Conservation (phyloP, 208 protist species). For the Leishmania aethiopica region DNA sequence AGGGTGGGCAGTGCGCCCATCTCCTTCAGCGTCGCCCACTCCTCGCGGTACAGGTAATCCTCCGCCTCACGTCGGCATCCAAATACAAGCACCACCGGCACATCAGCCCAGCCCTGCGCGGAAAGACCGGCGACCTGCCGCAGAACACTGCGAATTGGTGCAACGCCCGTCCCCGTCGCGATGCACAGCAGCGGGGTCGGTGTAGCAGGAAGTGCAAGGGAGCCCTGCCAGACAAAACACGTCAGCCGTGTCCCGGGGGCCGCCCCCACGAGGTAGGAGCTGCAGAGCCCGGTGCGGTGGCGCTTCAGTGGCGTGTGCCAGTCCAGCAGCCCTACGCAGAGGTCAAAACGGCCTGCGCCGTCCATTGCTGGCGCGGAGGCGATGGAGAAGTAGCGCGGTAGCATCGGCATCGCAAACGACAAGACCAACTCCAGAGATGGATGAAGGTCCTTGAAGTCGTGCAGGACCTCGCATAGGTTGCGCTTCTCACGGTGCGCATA, state of each 20-base stretch:
- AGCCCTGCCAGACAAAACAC: conserved; percentile 75
- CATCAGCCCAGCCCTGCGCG: conserved; percentile 31
- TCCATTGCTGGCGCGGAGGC: conserved; percentile 71
- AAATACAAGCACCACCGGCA: conserved; percentile 82
- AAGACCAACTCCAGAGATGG: conserved; percentile 66
- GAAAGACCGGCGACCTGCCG: conserved; percentile 60
- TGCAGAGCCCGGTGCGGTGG: conserved; percentile 73
- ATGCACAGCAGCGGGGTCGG: conserved; percentile 69
- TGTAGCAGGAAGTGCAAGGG: conserved; percentile 41
- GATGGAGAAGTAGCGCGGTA: conserved; percentile 79
- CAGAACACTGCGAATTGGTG: conserved; percentile 71
- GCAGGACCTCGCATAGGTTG: conserved; percentile 86
- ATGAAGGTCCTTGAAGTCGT: conserved; percentile 66
- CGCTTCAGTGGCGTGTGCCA: conserved; percentile 83
- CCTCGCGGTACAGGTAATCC: conserved; percentile 78
- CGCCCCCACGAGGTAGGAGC: conserved; percentile 44
- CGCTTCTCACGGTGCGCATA: conserved; percentile 90
- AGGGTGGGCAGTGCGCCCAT: conserved; percentile 41
- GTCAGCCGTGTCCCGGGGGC: conserved; percentile 43
- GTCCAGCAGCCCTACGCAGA: conserved; percentile 76
- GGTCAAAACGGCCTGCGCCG: conserved; percentile 24
- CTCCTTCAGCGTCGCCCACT: conserved; percentile 51
- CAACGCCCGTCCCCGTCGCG: conserved; percentile 85
- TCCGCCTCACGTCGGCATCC: conserved; percentile 69
- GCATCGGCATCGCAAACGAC: conserved; percentile 65